Conservation (phyloP, 2,329 filamentous ascomycete species). For the Apiospora arundinis region DNA sequence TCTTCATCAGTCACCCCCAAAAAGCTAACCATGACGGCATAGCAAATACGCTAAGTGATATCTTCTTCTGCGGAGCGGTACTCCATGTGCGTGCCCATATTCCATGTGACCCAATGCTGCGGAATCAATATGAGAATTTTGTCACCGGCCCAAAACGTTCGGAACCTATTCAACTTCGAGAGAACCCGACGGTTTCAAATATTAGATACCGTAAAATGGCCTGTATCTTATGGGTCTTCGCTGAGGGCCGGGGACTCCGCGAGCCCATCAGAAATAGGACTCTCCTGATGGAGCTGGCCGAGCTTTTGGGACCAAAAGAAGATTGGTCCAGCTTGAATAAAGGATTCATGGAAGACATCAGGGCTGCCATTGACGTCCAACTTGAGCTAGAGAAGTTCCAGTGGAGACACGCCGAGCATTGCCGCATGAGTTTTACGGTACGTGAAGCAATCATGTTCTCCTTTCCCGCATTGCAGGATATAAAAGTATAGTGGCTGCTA, state of each 20-base stretch:
- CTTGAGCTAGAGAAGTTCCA: background rate
- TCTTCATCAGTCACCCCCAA: background rate
- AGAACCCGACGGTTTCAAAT: background rate
- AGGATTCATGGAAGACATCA: background rate
- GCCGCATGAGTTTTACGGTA: background rate
- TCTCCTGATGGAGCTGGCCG: background rate
- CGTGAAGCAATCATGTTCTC: background rate
- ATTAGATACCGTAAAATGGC: background rate
- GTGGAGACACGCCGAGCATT: background rate
- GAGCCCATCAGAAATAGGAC: background rate
- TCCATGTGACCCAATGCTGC: background rate
- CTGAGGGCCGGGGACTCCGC: no score
- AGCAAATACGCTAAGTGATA: background rate
- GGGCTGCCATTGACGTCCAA: background rate
- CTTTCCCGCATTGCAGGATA: background rate
- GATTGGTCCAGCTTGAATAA: background rate
- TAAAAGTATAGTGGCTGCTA: no score
- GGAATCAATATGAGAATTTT: background rate
- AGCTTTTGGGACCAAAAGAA: background rate
- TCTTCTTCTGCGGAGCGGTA: background rate
- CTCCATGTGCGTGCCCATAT: no score
- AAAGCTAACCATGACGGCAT: background rate
- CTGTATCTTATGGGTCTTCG: background rate
- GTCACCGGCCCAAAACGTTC: accelerated
- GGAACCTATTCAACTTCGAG: background rate